A percentile compares a stretch with the other conserved stretches of the same genome.
Evolutionary conservation across 148 eudicot genomes (phyloP).

Genomic region (Selenicereus undatus): DNA sequence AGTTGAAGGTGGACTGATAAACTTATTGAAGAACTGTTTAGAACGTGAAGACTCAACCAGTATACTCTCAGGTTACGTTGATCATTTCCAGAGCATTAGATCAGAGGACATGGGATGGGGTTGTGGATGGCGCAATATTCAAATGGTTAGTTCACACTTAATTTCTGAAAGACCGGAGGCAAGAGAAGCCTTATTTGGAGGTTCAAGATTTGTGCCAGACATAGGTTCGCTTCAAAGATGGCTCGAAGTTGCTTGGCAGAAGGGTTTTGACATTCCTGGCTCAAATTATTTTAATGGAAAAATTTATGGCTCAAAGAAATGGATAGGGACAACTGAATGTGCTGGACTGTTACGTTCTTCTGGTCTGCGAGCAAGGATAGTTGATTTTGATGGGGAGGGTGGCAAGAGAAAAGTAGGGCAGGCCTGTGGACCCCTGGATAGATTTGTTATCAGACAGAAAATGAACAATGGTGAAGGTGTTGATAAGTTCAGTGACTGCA

Average conservation of each 20-base stretch:
- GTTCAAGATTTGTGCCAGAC: slow-evolving; percentile 79
- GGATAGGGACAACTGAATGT: slow-evolving; percentile 99
- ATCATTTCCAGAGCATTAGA: slow-evolving; percentile 65
- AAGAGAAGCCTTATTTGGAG: slow-evolving; percentile 67
- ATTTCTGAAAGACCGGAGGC: slow-evolving; percentile 54
- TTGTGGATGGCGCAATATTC: slow-evolving; percentile 99
- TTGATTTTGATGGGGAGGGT: slow-evolving; percentile 65
- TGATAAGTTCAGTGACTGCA: slow-evolving; percentile 19
- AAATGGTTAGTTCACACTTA: slow-evolving; percentile 82
- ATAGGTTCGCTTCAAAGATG: slow-evolving; percentile 79
- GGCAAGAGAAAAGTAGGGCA: slow-evolving; percentile 19
- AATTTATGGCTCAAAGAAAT: slow-evolving; percentile 62
- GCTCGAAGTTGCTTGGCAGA: slow-evolving; percentile 94
- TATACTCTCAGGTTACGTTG: slow-evolving; percentile 75
- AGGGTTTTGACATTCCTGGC: slow-evolving; percentile 70
- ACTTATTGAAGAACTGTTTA: slow-evolving; percentile 56
- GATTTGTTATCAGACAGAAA: slow-evolving; percentile 43
- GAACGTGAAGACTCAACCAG: slow-evolving; percentile 56
- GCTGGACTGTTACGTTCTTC: slow-evolving; percentile 79
- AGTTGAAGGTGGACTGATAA: slow-evolving; percentile 51
- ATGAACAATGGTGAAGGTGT: slow-evolving; percentile 14
- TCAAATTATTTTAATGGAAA: slow-evolving; percentile 47
- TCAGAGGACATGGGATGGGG: slow-evolving; percentile 88
- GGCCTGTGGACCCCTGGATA: slow-evolving; percentile 79
- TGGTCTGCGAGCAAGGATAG: slow-evolving; percentile 87